These are phyloP conservation scores for Exophiala sp. DNA, from an alignment of 2,329 filamentous ascomycete species.

Conservation along the genomic window DNA sequence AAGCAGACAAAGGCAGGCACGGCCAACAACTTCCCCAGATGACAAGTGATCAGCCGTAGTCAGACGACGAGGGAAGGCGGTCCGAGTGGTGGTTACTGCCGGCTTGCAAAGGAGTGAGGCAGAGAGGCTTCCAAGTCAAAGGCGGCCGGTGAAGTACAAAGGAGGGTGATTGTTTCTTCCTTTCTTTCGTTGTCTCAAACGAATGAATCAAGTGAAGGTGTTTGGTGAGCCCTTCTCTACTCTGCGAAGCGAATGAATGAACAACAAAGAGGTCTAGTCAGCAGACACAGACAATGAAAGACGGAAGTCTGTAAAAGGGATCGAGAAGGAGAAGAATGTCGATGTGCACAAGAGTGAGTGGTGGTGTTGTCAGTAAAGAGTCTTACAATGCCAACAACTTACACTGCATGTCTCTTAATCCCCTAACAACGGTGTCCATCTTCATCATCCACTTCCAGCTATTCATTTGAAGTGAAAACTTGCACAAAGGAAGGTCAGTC, in stretches of 20 bases:
- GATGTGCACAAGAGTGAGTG: not conserved
- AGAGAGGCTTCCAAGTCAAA: not conserved
- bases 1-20: not conserved
- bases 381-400: slow-evolving; percentile 5
- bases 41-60: slow-evolving; percentile 12
- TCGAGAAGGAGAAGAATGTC: slow-evolving; percentile 1
- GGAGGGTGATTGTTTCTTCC: not conserved
- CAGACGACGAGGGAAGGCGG: slow-evolving; percentile 9
- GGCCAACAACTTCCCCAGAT: slow-evolving; percentile 1
- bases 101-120: not conserved
- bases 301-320: not conserved
- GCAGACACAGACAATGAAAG: not conserved
- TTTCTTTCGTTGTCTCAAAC: slow-evolving; percentile 4
- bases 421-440: slow-evolving; percentile 3
- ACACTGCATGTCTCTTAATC: slow-evolving; percentile 2
- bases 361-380: not conserved
- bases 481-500: slow-evolving; percentile 6
- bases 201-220: slow-evolving; percentile 2
- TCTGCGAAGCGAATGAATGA: not conserved
- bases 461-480: not conserved
- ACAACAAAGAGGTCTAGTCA: slow-evolving; percentile 1
- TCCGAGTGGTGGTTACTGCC: not conserved
- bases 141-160: not conserved
- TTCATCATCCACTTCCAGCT: not conserved
- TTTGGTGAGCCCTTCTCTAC: not conserved